These are phyloP conservation scores for Hypoxylon cercidicola DNA, from an alignment of 495 filamentous ascomycete genomes.

Conservation along the genomic window DNA sequence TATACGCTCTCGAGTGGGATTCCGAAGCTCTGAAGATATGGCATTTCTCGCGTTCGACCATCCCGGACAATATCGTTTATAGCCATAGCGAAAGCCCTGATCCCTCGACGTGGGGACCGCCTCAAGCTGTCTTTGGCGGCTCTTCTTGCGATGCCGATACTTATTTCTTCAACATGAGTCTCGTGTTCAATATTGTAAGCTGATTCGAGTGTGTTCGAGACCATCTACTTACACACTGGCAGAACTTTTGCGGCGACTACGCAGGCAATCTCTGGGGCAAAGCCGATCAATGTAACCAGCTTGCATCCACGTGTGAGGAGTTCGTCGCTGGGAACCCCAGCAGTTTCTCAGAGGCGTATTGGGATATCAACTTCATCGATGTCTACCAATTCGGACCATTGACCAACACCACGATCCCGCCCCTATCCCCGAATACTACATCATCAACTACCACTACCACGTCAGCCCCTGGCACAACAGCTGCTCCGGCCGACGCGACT, in stretches of 20 bases:
- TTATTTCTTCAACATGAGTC: conserved; percentile 46
- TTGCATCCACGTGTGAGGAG: conserved; percentile 65
- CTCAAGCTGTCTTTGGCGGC: conserved; percentile 51
- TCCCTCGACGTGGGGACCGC: conserved; percentile 68
- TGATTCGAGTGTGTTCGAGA: no score
- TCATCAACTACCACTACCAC: background rate
- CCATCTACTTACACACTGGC: conserved; percentile 9
- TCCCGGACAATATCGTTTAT: conserved; percentile 66
- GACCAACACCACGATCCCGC: conserved; percentile 20
- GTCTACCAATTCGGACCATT: conserved; percentile 61
- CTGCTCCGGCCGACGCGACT: background rate
- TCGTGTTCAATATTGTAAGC: conserved; percentile 44
- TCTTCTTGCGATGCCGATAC: conserved; percentile 37
- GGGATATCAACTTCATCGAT: conserved; percentile 74
- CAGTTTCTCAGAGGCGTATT: conserved; percentile 68
- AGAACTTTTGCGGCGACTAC: conserved; percentile 87
- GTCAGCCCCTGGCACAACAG: conserved; percentile 6
- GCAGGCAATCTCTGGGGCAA: conserved; percentile 71
- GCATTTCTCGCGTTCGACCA: conserved; percentile 70
- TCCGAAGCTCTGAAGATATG: conserved; percentile 71
- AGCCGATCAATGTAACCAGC: conserved; percentile 50
- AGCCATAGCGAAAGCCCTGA: conserved; percentile 64
- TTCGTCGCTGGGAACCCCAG: conserved; percentile 72
- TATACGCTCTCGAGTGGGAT: conserved; percentile 74
- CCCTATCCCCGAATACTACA: conserved; percentile 6